These are phyloP conservation scores for Centaurea solstitialis DNA, from an alignment of 129 eudicot species.

Conservation along the genomic window DNA sequence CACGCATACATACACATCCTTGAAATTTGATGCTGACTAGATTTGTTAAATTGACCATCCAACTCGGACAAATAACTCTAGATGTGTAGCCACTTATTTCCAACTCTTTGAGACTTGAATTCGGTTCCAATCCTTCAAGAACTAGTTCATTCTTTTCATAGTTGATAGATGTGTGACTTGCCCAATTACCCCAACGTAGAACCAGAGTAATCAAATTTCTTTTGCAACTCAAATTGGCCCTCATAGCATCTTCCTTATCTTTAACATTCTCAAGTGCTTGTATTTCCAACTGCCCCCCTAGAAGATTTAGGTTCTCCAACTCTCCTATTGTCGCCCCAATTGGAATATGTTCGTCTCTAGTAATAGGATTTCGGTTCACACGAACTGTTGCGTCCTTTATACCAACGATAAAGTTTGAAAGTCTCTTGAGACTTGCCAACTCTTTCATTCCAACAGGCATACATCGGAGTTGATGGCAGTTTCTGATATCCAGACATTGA, in stretches of 20 bases:
- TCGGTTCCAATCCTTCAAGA: conserved; percentile 25
- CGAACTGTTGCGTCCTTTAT: too few species aligned
- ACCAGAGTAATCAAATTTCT: not conserved
- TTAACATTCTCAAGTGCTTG: not conserved
- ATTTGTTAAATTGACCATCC: not conserved
- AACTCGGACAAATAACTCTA: not conserved
- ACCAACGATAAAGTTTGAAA: not conserved
- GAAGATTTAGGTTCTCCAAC: not conserved
- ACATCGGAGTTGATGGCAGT: not conserved
- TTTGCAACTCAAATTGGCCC: not conserved
- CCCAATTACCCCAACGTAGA: not conserved
- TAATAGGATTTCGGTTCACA: too few species aligned
- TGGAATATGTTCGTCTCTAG: too few species aligned
- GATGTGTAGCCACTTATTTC: not conserved
- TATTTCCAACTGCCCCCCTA: not conserved
- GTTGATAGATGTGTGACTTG: too few species aligned
- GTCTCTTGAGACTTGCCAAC: not conserved
- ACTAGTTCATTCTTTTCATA: too few species aligned
- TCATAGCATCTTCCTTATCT: not conserved
- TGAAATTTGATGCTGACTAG: not conserved
- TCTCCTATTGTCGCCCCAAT: not conserved
- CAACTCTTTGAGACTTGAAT: conserved; percentile 1
- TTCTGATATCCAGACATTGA: too few species aligned
- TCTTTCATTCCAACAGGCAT: not conserved
- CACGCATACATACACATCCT: not conserved